These are phyloP conservation scores for Fremontodendron californicum DNA, from an alignment of 345 rosid genomes.

Conservation along the genomic window DNA sequence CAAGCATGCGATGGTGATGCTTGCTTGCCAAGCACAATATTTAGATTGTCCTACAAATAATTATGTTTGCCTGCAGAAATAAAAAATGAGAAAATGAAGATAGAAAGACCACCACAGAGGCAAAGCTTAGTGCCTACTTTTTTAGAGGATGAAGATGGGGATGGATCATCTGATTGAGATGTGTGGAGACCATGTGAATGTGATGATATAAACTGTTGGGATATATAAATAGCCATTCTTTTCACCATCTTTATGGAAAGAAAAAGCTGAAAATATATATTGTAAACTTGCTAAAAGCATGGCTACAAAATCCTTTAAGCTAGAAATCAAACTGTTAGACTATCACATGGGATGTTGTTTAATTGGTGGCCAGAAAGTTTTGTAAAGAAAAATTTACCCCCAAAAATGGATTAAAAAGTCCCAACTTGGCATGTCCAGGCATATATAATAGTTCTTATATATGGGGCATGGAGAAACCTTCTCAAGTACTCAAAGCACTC, in stretches of 20 bases:
- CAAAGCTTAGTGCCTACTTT: conserved; percentile 5
- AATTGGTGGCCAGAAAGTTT: conserved; percentile 14
- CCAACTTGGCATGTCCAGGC: not conserved
- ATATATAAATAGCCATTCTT: not conserved
- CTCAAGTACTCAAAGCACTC: conserved; percentile 13
- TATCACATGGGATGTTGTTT: not conserved
- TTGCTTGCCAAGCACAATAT: conserved; percentile 1
- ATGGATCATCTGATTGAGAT: conserved; percentile 19
- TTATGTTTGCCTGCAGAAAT: not conserved
- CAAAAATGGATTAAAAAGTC: not conserved
- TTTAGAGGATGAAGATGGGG: conserved; percentile 24
- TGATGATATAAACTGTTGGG: not conserved
- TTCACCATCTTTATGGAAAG: conserved; percentile 1
- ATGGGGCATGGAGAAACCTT: conserved; percentile 5
- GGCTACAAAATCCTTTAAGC: conserved; percentile 10
- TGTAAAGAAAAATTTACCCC: not conserved
- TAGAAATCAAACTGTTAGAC: not conserved
- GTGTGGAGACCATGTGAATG: conserved; percentile 27
- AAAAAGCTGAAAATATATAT: conserved; percentile 22
- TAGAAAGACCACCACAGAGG: not conserved
- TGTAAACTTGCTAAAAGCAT: conserved; percentile 26
- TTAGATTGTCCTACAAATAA: not conserved
- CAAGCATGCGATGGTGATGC: conserved; percentile 6
- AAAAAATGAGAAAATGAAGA: not conserved
- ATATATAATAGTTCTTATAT: too few species aligned